phyloP scores from a whole-genome alignment of 2,329 filamentous ascomycete genomes.

The Apiospora malaysiana region DNA sequence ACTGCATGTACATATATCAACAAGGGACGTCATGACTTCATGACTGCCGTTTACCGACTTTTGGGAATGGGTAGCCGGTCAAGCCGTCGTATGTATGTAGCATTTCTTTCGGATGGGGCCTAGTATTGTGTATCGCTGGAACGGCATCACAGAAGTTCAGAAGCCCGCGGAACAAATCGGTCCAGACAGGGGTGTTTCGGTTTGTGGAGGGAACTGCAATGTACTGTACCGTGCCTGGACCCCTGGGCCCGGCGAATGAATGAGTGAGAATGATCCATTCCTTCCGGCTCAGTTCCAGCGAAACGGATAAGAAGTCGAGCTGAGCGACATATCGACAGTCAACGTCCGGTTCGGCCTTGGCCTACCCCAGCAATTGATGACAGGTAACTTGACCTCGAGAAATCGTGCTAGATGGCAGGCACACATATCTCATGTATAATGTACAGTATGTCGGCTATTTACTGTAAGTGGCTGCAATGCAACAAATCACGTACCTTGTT shows the following conservation, averaged over 20 bases:
- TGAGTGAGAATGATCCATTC: not conserved
- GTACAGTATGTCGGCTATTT: not conserved
- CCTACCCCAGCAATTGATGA: not conserved
- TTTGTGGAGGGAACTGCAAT: not conserved
- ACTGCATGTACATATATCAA: not conserved
- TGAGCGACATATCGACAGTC: not conserved
- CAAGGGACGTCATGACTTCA: not conserved
- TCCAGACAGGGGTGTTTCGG: not conserved
- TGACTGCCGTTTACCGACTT: constrained; percentile 4
- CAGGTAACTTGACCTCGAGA: not conserved
- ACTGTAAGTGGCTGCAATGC: not conserved
- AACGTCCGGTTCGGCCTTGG: not conserved
- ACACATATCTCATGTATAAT: not conserved
- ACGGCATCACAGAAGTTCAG: constrained; percentile 3
- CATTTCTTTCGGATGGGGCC: not conserved
- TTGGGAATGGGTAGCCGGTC: not conserved
- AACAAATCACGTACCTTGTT: not conserved
- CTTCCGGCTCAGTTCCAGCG: not conserved
- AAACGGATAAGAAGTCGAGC: not conserved
- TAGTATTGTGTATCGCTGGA: not conserved
- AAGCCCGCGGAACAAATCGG: constrained; percentile 14
- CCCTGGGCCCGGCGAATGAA: not conserved
- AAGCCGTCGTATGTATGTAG: not conserved
- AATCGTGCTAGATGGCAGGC: not conserved
- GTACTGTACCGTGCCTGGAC: not conserved